Evolutionary conservation across 1,284 basidiomycete species (phyloP), one percentile per base, ranked within the genome.

Genomic region (Rhodofomes roseus): DNA sequence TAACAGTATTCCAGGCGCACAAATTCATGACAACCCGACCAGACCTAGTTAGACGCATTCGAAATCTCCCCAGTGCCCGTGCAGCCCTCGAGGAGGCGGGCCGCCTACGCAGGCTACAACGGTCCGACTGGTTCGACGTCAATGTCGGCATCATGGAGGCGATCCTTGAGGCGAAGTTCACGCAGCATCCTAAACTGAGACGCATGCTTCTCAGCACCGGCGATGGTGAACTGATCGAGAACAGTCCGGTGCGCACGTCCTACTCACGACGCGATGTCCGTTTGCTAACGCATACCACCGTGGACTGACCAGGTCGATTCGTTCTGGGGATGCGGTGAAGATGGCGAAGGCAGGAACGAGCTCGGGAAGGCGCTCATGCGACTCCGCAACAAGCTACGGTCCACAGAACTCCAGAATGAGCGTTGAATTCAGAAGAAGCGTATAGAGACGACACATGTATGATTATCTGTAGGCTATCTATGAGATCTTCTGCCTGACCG

Each of bases 101-200:
- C 5, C 4, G 11, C 31, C 31, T 34, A 11, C 31, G 31, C 31
- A 4, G 11, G 11, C 11, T 34, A 11, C 31, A 34, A 11, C 31
- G 31, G 4, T 5, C 31, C 4, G 31, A 34, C 31, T 34, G 31
- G 31, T 34, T 34, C 63, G 71, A 81, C 54, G 80, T 87, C 40
- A 88, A 88, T 61, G 78, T 87, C 27, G 71, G 79, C 53, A 85
- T 80, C 84, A 89, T 89, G 86, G 84, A 87, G 57, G 73, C 78
- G 56, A 72, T 79, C 2, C 70, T 89, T 29, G 79, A 76, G 66
- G 78, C 79, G 64, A 89, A 89, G 68, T 89, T 89, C 63, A 82
- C 77, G 9, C 86, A 89, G 68, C 85, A 89, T 63, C 60, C 71
- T 4, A 79, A 80, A 68, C 74, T 89, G 40, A 4, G 31, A 4